Percentiles rank a stretch among this genome's conserved stretches.
These are phyloP conservation scores for Themeda triandra DNA, from an alignment of 176 grass and related monocot species.

Conservation along the genomic window DNA sequence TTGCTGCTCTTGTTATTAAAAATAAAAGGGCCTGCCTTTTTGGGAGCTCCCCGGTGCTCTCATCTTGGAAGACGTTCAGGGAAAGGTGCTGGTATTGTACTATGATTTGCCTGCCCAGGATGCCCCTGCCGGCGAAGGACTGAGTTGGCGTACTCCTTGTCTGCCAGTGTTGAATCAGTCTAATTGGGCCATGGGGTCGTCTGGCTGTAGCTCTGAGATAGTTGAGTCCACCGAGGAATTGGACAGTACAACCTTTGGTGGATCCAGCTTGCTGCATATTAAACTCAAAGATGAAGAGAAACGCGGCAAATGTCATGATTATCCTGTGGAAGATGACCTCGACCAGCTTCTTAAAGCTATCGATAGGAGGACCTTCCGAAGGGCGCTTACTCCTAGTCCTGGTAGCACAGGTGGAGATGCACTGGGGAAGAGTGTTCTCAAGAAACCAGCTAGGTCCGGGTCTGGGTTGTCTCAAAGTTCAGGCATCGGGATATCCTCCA, in stretches of 20 bases:
- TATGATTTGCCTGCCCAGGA: slow-evolving; percentile 20
- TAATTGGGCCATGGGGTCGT: slow-evolving; percentile 52
- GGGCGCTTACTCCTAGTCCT: slow-evolving; percentile 56
- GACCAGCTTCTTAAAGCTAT: slow-evolving; percentile 76
- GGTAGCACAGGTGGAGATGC: slow-evolving; percentile 22
- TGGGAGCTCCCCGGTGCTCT: not conserved
- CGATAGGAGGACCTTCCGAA: slow-evolving; percentile 49
- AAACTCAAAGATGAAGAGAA: slow-evolving; percentile 59
- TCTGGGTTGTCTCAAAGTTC: slow-evolving; percentile 39
- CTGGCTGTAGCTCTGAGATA: slow-evolving; percentile 80
- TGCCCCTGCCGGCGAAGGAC: slow-evolving; percentile 13
- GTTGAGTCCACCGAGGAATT: slow-evolving; percentile 79
- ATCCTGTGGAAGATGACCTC: slow-evolving; percentile 61
- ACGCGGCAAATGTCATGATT: slow-evolving; percentile 29
- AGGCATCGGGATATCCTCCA: slow-evolving; percentile 70
- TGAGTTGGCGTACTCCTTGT: slow-evolving; percentile 32
- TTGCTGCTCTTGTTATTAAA: slow-evolving; percentile 8
- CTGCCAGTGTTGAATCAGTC: slow-evolving; percentile 24
- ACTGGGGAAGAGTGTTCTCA: slow-evolving; percentile 39
- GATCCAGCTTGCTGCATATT: slow-evolving; percentile 46
- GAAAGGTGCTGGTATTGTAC: slow-evolving; percentile 36
- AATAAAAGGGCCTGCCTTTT: slow-evolving; percentile 23
- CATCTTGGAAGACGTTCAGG: slow-evolving; percentile 21
- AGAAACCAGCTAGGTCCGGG: slow-evolving; percentile 51
- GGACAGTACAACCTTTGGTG: slow-evolving; percentile 24